Conservation (phyloP, 441 rosid genomes). For the Populus hybrid region DNA sequence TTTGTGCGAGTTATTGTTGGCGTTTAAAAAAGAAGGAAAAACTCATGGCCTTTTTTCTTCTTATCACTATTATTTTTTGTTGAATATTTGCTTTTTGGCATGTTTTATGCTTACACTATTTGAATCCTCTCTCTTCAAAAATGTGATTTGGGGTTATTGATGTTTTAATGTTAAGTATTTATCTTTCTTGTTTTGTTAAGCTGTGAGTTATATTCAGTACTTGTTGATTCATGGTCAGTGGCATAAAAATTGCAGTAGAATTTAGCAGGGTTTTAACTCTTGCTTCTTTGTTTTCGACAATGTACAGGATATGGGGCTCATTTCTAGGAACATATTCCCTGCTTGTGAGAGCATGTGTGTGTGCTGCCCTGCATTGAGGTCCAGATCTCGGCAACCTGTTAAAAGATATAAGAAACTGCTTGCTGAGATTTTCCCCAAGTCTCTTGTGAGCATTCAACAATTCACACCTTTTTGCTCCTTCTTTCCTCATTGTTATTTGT, state of each 20-base stretch:
- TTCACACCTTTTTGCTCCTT: not conserved
- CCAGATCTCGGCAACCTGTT: constrained; percentile 98
- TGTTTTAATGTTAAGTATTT: not conserved
- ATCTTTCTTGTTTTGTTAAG: not conserved
- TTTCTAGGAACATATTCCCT: constrained; percentile 92
- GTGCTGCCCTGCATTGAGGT: constrained; percentile 97
- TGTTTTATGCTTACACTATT: not conserved
- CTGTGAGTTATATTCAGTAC: not conserved
- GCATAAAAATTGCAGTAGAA: not conserved
- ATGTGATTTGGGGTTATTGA: not conserved
- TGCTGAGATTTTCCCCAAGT: constrained; percentile 87
- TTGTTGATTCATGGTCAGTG: not conserved
- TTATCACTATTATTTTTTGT: not conserved
- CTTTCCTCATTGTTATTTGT: not conserved
- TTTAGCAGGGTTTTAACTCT: not conserved
- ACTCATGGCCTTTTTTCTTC: not conserved
- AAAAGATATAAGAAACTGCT: constrained; percentile 96
- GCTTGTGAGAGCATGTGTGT: constrained; percentile 98
- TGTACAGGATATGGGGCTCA: constrained; percentile 75
- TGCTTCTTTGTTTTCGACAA: constrained; percentile 15
- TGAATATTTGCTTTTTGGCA: not conserved
- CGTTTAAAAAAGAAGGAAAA: not conserved
- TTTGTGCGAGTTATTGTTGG: not conserved
- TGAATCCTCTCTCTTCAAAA: not conserved
- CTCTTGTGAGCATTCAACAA: constrained; percentile 50